A percentile compares a stretch with the other conserved stretches of the same genome.
phyloP scores from a whole-genome alignment of 345 rosid species.

The Erysimum cheiranthoides region DNA sequence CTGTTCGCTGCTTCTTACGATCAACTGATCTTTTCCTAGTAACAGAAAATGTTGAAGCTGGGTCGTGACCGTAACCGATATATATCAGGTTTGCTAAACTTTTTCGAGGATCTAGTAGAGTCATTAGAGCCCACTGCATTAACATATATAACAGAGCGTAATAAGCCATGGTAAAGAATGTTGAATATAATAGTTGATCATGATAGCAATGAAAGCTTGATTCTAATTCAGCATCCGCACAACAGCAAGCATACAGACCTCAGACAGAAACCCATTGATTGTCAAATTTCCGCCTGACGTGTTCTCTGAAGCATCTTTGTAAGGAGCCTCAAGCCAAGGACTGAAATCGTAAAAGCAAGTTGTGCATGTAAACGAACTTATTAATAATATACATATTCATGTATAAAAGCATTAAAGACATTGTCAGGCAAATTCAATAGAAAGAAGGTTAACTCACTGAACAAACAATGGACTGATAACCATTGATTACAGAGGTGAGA shows the following conservation, averaged over 20 bases:
- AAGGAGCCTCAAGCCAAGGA: slow-evolving; percentile 75
- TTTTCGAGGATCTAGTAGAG: slow-evolving; percentile 60
- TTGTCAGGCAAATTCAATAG: slow-evolving; percentile 15
- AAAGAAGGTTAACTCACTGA: slow-evolving; percentile 27
- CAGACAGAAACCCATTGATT: slow-evolving; percentile 67
- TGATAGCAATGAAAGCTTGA: slow-evolving; percentile 26
- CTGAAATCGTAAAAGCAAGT: slow-evolving; percentile 52
- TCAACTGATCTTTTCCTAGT: slow-evolving; percentile 71
- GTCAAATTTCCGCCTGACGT: slow-evolving; percentile 66
- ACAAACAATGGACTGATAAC: slow-evolving; percentile 23
- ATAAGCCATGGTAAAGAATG: slow-evolving; percentile 31
- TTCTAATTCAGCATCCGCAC: slow-evolving; percentile 10
- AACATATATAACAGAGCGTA: slow-evolving; percentile 40
- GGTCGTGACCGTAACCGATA: slow-evolving; percentile 71
- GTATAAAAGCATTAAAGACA: slow-evolving; percentile 20
- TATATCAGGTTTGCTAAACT: slow-evolving; percentile 77
- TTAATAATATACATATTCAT: slow-evolving; percentile 15
- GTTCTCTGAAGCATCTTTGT: slow-evolving; percentile 71
- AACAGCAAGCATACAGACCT: slow-evolving; percentile 55
- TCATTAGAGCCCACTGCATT: slow-evolving; percentile 84
- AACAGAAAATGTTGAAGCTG: slow-evolving; percentile 63
- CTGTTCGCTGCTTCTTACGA: slow-evolving; percentile 75
- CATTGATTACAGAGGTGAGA: slow-evolving; percentile 12
- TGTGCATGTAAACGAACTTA: slow-evolving; percentile 31
- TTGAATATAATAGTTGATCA: slow-evolving; percentile 26